Conservation (phyloP, 345 rosid species). For the Linum lewisii region DNA sequence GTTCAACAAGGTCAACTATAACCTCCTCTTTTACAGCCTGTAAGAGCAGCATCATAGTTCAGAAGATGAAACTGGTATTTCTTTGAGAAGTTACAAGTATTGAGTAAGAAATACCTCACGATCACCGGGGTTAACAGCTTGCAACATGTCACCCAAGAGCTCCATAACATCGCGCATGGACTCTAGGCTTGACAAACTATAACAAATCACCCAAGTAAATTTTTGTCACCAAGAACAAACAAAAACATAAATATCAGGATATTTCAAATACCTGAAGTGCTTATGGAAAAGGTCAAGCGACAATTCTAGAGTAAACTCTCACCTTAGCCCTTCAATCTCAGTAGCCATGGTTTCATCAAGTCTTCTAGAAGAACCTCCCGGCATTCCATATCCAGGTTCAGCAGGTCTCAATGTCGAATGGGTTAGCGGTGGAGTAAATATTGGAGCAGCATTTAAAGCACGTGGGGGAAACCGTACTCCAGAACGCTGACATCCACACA, state of each 20-base stretch:
- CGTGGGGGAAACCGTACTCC: conserved; percentile 81
- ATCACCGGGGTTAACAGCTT: conserved; percentile 71
- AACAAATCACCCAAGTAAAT: background rate
- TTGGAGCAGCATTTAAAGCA: conserved; percentile 59
- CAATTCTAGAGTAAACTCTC: conserved; percentile 12
- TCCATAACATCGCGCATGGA: conserved; percentile 75
- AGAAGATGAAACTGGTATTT: no score
- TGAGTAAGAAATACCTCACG: conserved; percentile 29
- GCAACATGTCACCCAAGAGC: conserved; percentile 80
- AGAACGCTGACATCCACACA: conserved; percentile 47
- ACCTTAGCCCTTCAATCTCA: conserved; percentile 73
- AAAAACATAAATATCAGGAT: no score
- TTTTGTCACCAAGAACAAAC: background rate
- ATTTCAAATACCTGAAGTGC: no score
- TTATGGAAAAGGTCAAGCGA: no score
- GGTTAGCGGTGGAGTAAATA: conserved; percentile 81
- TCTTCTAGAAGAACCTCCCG: conserved; percentile 77
- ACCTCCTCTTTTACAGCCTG: conserved; percentile 93
- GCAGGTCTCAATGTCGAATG: conserved; percentile 45
- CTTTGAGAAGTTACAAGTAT: no score
- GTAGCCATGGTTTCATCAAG: conserved; percentile 96
- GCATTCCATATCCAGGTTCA: conserved; percentile 85
- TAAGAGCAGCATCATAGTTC: conserved; percentile 3
- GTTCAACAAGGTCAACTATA: conserved; percentile 73
- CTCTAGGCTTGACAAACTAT: conserved; percentile 69